Evolutionary conservation across 2,329 filamentous ascomycete species (phyloP).

Genomic region (Ophiostoma sp.): DNA sequence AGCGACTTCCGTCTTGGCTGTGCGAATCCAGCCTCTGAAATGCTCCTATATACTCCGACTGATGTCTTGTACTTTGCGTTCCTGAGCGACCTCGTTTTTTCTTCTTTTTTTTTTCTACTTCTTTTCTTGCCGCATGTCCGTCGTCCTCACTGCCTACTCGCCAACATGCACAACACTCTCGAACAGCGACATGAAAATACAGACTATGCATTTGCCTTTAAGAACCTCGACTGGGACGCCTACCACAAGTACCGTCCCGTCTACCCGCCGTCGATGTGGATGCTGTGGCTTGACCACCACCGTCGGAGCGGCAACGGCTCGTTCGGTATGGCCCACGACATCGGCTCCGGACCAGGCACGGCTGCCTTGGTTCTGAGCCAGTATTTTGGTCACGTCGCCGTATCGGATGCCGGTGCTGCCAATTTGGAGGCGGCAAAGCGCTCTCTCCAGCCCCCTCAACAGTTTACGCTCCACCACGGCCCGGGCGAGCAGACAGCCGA

Average conservation of each 20-base stretch:
- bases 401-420: constrained; percentile 3
- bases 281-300: constrained; percentile 25
- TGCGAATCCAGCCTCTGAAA: too few species aligned
- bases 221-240: constrained; percentile 27
- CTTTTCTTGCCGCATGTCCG: too few species aligned
- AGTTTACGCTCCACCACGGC: neutral
- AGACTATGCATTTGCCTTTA: constrained; percentile 27
- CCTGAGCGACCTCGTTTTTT: too few species aligned
- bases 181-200: constrained; percentile 17
- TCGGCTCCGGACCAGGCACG: constrained; percentile 2
- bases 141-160: too few species aligned
- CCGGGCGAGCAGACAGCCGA: constrained; percentile 20
- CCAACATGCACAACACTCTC: neutral
- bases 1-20: too few species aligned
- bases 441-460: neutral
- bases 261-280: constrained; percentile 26
- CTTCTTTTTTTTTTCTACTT: too few species aligned
- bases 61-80: too few species aligned
- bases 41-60: too few species aligned
- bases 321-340: neutral
- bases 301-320: constrained; percentile 14
- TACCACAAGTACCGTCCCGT: constrained; percentile 26
- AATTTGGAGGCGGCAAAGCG: neutral
- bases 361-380: neutral
- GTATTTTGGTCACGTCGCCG: neutral